A percentile compares a stretch with the other conserved stretches of the same genome.
phyloP scores from a whole-genome alignment of 108 stramenopile species.

The Aureococcus anophagefferens region DNA sequence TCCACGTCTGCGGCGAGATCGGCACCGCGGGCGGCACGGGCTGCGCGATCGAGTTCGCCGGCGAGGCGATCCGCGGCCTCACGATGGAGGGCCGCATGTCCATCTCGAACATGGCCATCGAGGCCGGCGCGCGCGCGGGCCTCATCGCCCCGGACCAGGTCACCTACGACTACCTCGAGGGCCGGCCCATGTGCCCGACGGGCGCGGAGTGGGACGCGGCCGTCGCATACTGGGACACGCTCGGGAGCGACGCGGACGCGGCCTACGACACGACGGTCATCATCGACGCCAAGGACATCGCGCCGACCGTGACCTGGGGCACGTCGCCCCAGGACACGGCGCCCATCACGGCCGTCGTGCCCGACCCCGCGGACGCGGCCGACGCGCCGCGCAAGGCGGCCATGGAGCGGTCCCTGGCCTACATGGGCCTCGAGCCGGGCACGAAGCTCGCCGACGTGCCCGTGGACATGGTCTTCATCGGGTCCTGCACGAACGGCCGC shows the following conservation, averaged over 20 bases:
- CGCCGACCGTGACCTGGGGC: constrained; percentile 88
- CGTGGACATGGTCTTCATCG: constrained; percentile 81
- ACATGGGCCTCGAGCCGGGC: constrained; percentile 78
- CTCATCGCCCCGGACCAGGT: constrained; percentile 79
- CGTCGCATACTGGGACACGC: constrained; percentile 69
- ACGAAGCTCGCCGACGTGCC: constrained; percentile 63
- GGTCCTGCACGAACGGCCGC: constrained; percentile 86
- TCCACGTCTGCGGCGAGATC: constrained; percentile 78
- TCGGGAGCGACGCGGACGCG: constrained; percentile 69
- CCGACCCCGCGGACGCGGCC: constrained; percentile 48
- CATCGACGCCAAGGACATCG: constrained; percentile 77
- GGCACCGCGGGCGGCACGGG: constrained; percentile 95
- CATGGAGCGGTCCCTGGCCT: constrained; percentile 69
- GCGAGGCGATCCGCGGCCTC: constrained; percentile 59
- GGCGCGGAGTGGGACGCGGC: constrained; percentile 79
- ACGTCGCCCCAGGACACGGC: constrained; percentile 81
- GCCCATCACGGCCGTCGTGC: constrained; percentile 65
- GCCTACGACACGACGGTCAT: constrained; percentile 66
- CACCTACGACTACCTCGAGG: constrained; percentile 80
- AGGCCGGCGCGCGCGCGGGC: constrained; percentile 84
- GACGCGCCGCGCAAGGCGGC: constrained; percentile 62
- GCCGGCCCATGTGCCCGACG: constrained; percentile 78
- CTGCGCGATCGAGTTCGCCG: constrained; percentile 83
- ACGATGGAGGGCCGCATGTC: constrained; percentile 84
- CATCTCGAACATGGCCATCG: constrained; percentile 92